These are phyloP conservation scores for Macrolepiota dolichaula DNA, from an alignment of 768 basidiomycete species.

Conservation along the genomic window DNA sequence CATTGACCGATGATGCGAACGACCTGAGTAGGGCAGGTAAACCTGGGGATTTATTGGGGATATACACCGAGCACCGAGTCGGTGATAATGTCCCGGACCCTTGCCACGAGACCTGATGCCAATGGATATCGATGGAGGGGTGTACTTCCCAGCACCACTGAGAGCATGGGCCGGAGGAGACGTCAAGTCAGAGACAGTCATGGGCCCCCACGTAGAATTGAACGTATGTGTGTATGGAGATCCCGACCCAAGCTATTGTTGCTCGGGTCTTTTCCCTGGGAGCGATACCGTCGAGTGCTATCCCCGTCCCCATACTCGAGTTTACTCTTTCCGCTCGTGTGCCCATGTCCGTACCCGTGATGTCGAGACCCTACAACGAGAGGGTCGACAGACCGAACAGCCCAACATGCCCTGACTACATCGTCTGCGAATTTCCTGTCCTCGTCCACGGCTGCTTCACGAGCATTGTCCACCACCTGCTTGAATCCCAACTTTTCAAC, in stretches of 20 bases:
- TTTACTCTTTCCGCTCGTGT: background rate
- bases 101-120: constrained; percentile 45
- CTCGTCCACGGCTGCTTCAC: constrained; percentile 48
- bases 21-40: constrained; percentile 57
- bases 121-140: constrained; percentile 36
- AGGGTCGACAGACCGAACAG: constrained; percentile 44
- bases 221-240: background rate
- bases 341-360: background rate
- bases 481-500: constrained; percentile 46
- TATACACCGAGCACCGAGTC: constrained; percentile 21
- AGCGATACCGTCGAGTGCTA: background rate
- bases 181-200: constrained; percentile 38
- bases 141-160: background rate
- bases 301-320: constrained; percentile 21
- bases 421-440: constrained; percentile 51
- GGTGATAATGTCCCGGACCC: constrained; percentile 33
- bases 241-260: background rate
- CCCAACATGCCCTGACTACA: constrained; percentile 52
- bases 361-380: constrained; percentile 15
- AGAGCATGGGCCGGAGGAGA: constrained; percentile 29
- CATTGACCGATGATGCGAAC: constrained; percentile 40
- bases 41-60: constrained; percentile 59
- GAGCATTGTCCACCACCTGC: constrained; percentile 64
- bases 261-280: background rate
- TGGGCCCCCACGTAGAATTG: background rate